Conservation (phyloP, 2,329 filamentous ascomycete species). For the Aspergillus ustus region DNA sequence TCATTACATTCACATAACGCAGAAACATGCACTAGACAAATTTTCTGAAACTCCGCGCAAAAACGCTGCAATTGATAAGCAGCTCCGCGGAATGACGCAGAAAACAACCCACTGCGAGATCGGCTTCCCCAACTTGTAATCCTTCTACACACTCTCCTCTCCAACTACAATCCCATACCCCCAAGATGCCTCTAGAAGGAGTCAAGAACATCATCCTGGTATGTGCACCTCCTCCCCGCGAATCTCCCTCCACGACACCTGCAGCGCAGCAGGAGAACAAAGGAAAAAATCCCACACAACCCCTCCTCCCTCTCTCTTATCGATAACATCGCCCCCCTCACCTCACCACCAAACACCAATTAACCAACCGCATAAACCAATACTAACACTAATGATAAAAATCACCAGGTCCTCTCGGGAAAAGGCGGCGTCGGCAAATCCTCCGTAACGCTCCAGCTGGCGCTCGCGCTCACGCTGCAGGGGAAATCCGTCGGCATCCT, state of each 20-base stretch:
- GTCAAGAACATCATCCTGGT: slow-evolving; percentile 51
- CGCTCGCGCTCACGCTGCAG: slow-evolving; percentile 81
- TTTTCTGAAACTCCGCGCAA: not conserved
- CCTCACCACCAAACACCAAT: not conserved
- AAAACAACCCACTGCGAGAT: slow-evolving; percentile 25
- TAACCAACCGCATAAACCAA: not conserved
- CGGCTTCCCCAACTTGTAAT: slow-evolving; percentile 18
- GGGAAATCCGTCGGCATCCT: slow-evolving; percentile 92
- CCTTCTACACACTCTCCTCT: slow-evolving; percentile 1
- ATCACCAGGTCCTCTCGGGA: slow-evolving; percentile 77
- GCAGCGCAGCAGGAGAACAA: not conserved
- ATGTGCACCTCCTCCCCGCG: slow-evolving; percentile 21
- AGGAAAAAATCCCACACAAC: slow-evolving; percentile 19
- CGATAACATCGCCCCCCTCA: slow-evolving; percentile 37
- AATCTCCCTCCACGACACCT: not conserved
- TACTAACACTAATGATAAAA: not conserved
- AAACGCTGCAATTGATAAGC: slow-evolving; percentile 32
- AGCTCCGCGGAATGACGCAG: slow-evolving; percentile 33
- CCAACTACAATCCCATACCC: slow-evolving; percentile 2
- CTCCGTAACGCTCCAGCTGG: slow-evolving; percentile 94
- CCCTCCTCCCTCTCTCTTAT: slow-evolving; percentile 37
- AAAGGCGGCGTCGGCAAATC: slow-evolving; percentile 99
- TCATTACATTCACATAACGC: not conserved
- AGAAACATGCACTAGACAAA: not conserved
- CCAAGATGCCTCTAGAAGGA: slow-evolving; percentile 46